These are phyloP conservation scores for Volvox africanus DNA, from an alignment of 139 green algal species.

Conservation along the genomic window DNA sequence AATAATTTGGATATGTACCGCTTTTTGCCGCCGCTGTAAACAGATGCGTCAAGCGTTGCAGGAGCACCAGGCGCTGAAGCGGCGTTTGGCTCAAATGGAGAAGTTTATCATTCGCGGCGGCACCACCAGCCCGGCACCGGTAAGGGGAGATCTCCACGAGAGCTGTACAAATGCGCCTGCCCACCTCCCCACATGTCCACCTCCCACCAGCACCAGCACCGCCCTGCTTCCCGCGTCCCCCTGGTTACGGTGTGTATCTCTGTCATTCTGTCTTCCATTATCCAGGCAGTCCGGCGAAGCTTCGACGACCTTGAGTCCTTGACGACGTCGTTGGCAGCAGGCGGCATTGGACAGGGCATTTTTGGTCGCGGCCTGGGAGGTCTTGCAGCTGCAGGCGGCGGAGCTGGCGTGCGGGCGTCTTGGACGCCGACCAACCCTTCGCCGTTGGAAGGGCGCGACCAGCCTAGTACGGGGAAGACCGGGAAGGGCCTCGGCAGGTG, in stretches of 20 bases:
- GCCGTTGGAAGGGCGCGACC: conserved; percentile 9
- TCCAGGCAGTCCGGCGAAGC: conserved; percentile 24
- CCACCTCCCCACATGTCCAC: too few species aligned
- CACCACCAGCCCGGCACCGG: conserved; percentile 11
- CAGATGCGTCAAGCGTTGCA: conserved; percentile 22
- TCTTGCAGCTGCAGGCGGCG: neutral
- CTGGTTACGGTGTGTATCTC: too few species aligned
- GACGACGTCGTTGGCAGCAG: neutral
- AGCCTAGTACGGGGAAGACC: neutral
- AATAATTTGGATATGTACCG: too few species aligned
- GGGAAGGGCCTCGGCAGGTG: neutral
- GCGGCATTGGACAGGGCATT: neutral
- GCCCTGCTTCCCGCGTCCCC: too few species aligned
- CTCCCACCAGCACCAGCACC: too few species aligned
- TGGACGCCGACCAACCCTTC: conserved; percentile 48
- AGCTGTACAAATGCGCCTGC: too few species aligned
- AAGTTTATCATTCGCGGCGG: conserved; percentile 47
- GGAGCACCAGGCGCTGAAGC: conserved; percentile 49
- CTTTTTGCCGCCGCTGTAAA: too few species aligned
- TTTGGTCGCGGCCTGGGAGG: neutral
- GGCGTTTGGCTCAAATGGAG: conserved; percentile 65
- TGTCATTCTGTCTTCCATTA: too few species aligned
- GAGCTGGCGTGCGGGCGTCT: conserved; percentile 20
- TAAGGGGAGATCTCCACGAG: neutral
- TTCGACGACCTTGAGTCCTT: conserved; percentile 38